Evolutionary conservation across 2,329 filamentous ascomycete species (phyloP).

Genomic region (Cordyceps fumosorosea): DNA sequence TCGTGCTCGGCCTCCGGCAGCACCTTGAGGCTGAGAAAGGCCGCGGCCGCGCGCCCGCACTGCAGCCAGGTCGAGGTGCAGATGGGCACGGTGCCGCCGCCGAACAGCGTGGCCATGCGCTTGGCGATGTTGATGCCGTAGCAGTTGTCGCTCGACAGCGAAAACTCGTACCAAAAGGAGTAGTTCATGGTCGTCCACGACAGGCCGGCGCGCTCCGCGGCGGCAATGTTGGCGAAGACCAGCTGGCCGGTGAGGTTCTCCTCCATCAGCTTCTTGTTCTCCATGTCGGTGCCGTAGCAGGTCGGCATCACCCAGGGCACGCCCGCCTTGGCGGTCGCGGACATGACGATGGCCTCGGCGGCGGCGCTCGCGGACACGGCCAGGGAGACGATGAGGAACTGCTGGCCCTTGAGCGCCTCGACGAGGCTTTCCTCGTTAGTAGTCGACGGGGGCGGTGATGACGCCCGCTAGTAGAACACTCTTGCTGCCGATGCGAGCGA

Average conservation of each 20-base stretch:
- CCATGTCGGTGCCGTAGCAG: conserved; percentile 28
- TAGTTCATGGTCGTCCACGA: conserved; percentile 30
- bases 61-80: conserved; percentile 55
- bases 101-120: conserved; percentile 38
- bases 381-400: conserved; percentile 48
- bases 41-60: conserved; percentile 48
- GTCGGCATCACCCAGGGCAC: conserved; percentile 49
- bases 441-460: conserved; percentile 34
- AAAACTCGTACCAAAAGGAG: conserved; percentile 49
- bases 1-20: conserved; percentile 34
- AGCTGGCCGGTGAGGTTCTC: conserved; percentile 22
- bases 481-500: conserved; percentile 40
- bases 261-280: conserved; percentile 22
- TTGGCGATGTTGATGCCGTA: conserved; percentile 46
- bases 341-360: conserved; percentile 37
- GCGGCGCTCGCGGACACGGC: conserved; percentile 32
- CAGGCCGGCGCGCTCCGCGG: conserved; percentile 33
- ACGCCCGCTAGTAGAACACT: conserved; percentile 39
- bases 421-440: conserved; percentile 37
- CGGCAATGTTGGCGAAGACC: conserved; percentile 20
- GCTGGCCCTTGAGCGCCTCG: conserved; percentile 43
- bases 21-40: conserved; percentile 38
- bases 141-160: conserved; percentile 26
- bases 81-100: conserved; percentile 50
- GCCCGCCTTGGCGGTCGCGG: conserved; percentile 43